Evolutionary conservation across 805 yeast species (phyloP), one percentile per base, ranked within the genome.

Genomic region (Candida ficus): DNA sequence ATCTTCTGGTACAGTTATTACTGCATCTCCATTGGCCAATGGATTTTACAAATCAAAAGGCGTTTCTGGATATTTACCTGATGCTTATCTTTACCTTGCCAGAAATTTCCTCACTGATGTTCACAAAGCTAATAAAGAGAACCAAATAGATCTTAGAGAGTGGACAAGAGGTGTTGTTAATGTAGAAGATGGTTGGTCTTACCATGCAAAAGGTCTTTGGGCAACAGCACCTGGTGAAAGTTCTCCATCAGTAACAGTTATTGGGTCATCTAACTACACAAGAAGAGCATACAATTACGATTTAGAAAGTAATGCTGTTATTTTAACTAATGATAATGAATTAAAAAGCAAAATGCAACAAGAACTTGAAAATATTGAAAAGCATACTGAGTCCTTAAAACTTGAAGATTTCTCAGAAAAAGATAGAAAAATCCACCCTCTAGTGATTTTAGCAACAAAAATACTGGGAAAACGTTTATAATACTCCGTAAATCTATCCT

Each of bases 201-300:
- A 93, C 60, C 99, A 93, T 57, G 98, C 99, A 12, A 93, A 93
- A 58, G 99, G 99, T 1, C 65, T 91, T 5, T 93, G 98, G 98
- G 63, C 86, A 0, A 68, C 76, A 8, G 66, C 68, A 11, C 83
- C 88, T 0, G 69, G 63, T 2, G 83, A 78, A 34, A 46, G 51
- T 0, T 54, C 57, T 11, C 96, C 97, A 2, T 71, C 82, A 16
- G 63, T 87, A 11, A 86, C 96, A 0, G 77, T 90, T 7, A 72
- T 93, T 37, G 99, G 99, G 0, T 86, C 96, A 1, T 88, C 97
- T 0, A 93, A 93, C 60, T 93, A 89, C 61, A 93, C 99, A 0
- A 76, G 83, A 47, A 71, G 99, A 45, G 90, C 97, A 0, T 91
- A 91, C 55, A 72, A 83, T 3, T 75, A 83, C 43, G 99, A 93